phyloP scores from a whole-genome alignment of 73 alveolate genomes.

The Uronychia binucleata region DNA sequence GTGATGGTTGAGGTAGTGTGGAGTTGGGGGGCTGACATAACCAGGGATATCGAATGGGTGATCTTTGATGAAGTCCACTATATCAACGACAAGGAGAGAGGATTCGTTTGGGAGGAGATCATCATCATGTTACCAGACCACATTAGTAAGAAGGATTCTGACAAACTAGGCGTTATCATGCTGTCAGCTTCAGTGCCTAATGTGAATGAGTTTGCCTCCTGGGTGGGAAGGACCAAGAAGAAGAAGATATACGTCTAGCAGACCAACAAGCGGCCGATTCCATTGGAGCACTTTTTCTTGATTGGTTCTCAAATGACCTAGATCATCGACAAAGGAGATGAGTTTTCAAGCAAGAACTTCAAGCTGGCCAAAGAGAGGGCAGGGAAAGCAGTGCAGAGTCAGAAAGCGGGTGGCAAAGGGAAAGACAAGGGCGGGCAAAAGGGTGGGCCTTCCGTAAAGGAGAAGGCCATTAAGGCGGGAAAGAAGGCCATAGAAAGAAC shows the following conservation, averaged over 20 bases:
- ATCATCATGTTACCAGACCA: constrained; percentile 94
- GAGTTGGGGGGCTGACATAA: constrained; percentile 85
- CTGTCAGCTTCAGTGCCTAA: constrained; percentile 99
- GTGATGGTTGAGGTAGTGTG: too few relatives aligned
- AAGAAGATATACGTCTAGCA: constrained; percentile 88
- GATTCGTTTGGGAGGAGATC: constrained; percentile 99
- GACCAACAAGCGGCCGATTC: constrained; percentile 95
- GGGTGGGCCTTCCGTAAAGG: constrained; percentile 37
- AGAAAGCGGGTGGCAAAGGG: constrained; percentile 41
- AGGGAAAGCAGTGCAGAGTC: constrained; percentile 38
- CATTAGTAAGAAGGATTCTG: constrained; percentile 46
- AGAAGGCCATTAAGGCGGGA: constrained; percentile 30
- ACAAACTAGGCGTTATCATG: constrained; percentile 72
- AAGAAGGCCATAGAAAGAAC: constrained; percentile 25
- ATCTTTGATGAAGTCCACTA: constrained; percentile 98
- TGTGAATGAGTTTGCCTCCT: constrained; percentile 95
- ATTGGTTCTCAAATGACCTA: constrained; percentile 67
- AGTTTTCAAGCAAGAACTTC: constrained; percentile 2
- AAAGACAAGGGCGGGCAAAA: constrained; percentile 50
- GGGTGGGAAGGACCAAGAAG: constrained; percentile 97
- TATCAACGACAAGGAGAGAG: constrained; percentile 96
- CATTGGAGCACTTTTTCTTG: constrained; percentile 89
- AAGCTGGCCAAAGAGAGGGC: constrained; percentile 26
- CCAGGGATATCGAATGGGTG: constrained; percentile 92
- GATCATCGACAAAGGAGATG: constrained; percentile 77